These are phyloP conservation scores for Penicillium diatomitis DNA, from an alignment of 495 filamentous ascomycete genomes.

Conservation along the genomic window DNA sequence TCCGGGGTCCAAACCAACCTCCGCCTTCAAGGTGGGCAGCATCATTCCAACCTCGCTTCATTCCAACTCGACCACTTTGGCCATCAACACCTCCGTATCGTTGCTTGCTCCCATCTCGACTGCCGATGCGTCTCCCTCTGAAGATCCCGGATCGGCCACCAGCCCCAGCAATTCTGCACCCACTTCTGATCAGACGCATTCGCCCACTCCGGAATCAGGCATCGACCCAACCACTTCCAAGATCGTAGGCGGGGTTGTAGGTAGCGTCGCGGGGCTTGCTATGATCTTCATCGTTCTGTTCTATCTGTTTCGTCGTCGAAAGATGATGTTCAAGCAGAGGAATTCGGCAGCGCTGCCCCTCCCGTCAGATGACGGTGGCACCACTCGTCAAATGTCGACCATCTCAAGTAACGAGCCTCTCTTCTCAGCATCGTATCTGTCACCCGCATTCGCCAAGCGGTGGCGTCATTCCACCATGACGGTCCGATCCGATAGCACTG, in stretches of 20 bases:
- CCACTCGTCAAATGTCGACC: conserved; percentile 31
- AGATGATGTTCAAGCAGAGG: conserved; percentile 17
- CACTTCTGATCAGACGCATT: conserved; percentile 7
- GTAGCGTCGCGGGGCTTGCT: conserved; percentile 54
- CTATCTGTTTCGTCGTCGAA: conserved; percentile 45
- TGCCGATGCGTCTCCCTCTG: neutral
- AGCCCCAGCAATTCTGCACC: conserved; percentile 7
- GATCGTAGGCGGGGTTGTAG: conserved; percentile 58
- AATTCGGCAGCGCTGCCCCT: conserved; percentile 15
- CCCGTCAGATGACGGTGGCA: conserved; percentile 13
- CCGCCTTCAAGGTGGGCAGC: neutral
- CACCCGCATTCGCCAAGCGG: conserved; percentile 36
- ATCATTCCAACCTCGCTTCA: neutral
- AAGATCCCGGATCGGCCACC: conserved; percentile 5
- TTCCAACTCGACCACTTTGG: neutral
- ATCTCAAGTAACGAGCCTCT: conserved; percentile 46
- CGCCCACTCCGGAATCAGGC: conserved; percentile 14
- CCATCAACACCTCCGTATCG: neutral
- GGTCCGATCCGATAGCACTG: conserved; percentile 34
- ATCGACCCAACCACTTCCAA: conserved; percentile 18
- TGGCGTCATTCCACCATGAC: conserved; percentile 32
- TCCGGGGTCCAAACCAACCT: neutral
- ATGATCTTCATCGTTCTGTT: conserved; percentile 47
- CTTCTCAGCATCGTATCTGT: conserved; percentile 44
- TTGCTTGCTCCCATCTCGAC: conserved; percentile 3